Evolutionary conservation across 192 early-diverging fungal species (phyloP).

Genomic region (Phlyctochytrium bullatum): DNA sequence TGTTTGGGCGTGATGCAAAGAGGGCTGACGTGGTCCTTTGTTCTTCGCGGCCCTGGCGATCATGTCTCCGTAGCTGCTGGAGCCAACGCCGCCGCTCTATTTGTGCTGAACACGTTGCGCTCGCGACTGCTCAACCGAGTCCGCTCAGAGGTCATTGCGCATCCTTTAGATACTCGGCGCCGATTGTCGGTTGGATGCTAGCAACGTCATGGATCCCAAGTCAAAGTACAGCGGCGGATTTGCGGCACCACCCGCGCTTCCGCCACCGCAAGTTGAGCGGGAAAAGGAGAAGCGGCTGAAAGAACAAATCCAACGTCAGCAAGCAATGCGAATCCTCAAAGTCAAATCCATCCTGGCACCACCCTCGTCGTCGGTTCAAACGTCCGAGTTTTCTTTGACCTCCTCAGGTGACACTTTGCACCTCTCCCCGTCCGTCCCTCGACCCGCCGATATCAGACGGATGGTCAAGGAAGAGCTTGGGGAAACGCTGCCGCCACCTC

Average conservation of each 20-base stretch:
- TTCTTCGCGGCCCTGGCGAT: not conserved
- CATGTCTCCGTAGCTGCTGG: too few relatives aligned
- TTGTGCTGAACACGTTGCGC: too few relatives aligned
- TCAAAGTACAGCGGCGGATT: not conserved
- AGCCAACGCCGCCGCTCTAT: too few relatives aligned
- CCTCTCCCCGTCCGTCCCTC: not conserved
- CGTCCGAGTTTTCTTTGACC: not conserved
- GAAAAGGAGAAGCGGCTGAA: not conserved
- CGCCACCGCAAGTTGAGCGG: not conserved
- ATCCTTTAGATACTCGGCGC: not conserved
- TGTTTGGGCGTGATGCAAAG: not conserved
- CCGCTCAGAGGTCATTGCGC: too few relatives aligned
- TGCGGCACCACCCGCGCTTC: too few relatives aligned
- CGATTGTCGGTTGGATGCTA: not conserved
- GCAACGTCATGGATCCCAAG: not conserved
- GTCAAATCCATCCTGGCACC: not conserved
- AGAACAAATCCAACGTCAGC: not conserved
- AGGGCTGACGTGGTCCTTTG: not conserved
- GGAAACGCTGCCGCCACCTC: not conserved
- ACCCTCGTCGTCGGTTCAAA: not conserved
- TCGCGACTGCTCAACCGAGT: too few relatives aligned
- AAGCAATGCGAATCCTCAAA: not conserved
- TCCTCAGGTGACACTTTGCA: not conserved
- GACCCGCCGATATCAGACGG: not conserved
- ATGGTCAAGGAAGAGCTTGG: conserved; percentile 2